These are phyloP conservation scores for Mycena polygramma DNA, from an alignment of 768 basidiomycete species.

Conservation along the genomic window DNA sequence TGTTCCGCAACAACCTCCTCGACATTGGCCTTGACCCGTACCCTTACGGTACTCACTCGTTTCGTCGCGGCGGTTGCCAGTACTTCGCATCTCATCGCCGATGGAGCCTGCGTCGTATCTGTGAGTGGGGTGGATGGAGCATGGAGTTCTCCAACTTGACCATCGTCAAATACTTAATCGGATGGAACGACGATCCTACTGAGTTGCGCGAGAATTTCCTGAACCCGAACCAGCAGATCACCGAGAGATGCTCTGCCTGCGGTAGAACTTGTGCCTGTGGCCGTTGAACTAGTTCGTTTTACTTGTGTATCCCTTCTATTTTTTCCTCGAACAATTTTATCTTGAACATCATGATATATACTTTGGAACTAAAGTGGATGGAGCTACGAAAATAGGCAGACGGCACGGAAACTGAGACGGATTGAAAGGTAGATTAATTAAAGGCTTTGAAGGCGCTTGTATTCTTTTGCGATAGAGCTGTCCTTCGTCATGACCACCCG, in stretches of 20 bases:
- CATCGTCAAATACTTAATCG: slow-evolving; percentile 58
- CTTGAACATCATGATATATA: too few relatives aligned
- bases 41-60: too few relatives aligned
- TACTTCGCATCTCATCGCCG: slow-evolving; percentile 46
- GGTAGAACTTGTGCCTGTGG: neutral
- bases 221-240: slow-evolving; percentile 44
- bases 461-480: slow-evolving; percentile 32
- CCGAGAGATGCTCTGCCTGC: neutral
- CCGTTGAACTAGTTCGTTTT: neutral
- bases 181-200: slow-evolving; percentile 54
- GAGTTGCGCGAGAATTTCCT: slow-evolving; percentile 54
- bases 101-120: slow-evolving; percentile 54
- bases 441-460: slow-evolving; percentile 13
- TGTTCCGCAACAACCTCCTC: slow-evolving; percentile 5
- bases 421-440: neutral
- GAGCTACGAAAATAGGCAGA: too few relatives aligned
- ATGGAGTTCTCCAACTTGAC: slow-evolving; percentile 53
- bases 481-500: slow-evolving; percentile 32
- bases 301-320: too few relatives aligned
- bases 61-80: too few relatives aligned
- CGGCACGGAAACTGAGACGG: too few relatives aligned
- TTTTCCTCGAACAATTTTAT: too few relatives aligned
- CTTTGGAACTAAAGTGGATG: too few relatives aligned
- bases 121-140: slow-evolving; percentile 64
- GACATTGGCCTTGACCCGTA: too few relatives aligned